Conservation (phyloP, 2,329 filamentous ascomycete species). For the Aspergillus tubingensis region DNA sequence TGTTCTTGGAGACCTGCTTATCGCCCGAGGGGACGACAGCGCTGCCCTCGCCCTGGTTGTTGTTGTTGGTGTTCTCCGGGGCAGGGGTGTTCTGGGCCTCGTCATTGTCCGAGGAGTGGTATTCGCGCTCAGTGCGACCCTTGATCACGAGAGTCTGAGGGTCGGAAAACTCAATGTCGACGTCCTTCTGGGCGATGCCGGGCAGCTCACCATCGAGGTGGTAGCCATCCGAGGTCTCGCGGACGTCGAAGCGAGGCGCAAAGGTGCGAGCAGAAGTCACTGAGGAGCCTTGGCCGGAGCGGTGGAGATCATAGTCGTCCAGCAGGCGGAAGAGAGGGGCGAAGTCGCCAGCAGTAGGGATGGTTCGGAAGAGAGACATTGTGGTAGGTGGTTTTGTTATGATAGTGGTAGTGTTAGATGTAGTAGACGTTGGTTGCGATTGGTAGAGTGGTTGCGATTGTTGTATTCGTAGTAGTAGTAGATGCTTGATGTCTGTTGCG, state of each 20-base stretch:
- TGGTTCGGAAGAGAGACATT: constrained; percentile 40
- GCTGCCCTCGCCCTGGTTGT: constrained; percentile 26
- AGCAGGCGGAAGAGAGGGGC: constrained; percentile 50
- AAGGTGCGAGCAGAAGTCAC: constrained; percentile 34
- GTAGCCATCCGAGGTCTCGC: constrained; percentile 48
- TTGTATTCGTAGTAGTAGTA: not conserved
- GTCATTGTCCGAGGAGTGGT: constrained; percentile 39
- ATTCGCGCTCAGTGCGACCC: constrained; percentile 45
- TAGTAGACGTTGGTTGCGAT: not conserved
- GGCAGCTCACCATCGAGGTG: constrained; percentile 53
- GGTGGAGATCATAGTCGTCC: constrained; percentile 46
- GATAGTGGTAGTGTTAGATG: not conserved
- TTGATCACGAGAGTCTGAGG: constrained; percentile 50
- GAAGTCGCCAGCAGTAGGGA: constrained; percentile 40
- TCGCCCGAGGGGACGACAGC: constrained; percentile 36
- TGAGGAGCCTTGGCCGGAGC: constrained; percentile 25
- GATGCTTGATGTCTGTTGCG: constrained; percentile 7
- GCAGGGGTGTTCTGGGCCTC: constrained; percentile 39
- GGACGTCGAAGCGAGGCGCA: constrained; percentile 51
- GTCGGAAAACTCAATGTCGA: constrained; percentile 52
- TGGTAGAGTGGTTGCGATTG: not conserved
- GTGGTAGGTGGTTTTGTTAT: constrained; percentile 14
- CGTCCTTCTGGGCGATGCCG: constrained; percentile 49
- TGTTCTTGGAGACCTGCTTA: constrained; percentile 20
- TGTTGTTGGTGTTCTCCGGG: constrained; percentile 32